These are phyloP conservation scores for Tylopilus plumbeoviolaceoides DNA, from an alignment of 768 basidiomycete species.

Conservation along the genomic window DNA sequence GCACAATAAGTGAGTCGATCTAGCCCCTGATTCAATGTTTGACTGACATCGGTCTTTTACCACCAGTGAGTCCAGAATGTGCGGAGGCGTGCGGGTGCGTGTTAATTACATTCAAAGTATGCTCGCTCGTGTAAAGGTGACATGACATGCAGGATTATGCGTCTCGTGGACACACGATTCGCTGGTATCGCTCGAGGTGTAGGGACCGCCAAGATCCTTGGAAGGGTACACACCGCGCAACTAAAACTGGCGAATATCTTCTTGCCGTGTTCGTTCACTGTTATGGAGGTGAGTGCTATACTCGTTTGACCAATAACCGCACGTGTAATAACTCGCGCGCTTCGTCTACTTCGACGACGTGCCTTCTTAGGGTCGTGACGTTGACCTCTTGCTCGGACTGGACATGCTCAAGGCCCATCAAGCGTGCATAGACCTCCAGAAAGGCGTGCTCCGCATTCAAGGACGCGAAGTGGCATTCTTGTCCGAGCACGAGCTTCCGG, in stretches of 20 bases:
- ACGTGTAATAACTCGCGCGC: neutral
- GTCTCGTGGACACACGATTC: conserved; percentile 83
- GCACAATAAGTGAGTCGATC: conserved; percentile 79
- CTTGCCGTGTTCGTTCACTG: conserved; percentile 88
- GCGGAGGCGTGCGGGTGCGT: conserved; percentile 87
- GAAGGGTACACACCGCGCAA: conserved; percentile 90
- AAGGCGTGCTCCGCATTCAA: conserved; percentile 89
- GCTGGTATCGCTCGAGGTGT: conserved; percentile 90
- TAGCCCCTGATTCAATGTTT: neutral
- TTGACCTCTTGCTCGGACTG: conserved; percentile 95
- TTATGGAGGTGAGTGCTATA: conserved; percentile 72
- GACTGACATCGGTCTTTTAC: neutral
- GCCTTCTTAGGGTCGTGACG: conserved; percentile 70
- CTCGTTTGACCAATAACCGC: neutral
- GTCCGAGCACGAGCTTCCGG: conserved; percentile 91
- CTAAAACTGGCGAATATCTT: conserved; percentile 80
- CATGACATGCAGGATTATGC: conserved; percentile 67
- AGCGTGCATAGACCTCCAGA: conserved; percentile 90
- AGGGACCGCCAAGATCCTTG: conserved; percentile 91
- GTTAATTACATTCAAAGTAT: neutral
- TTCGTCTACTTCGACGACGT: neutral
- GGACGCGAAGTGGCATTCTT: conserved; percentile 86
- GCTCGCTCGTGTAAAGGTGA: neutral
- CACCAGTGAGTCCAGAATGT: conserved; percentile 82
- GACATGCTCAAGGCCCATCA: conserved; percentile 99